Percentiles rank a stretch among this genome's conserved stretches.
These are phyloP conservation scores for Tuber brumale DNA, from an alignment of 495 filamentous ascomycete genomes.

Conservation along the genomic window DNA sequence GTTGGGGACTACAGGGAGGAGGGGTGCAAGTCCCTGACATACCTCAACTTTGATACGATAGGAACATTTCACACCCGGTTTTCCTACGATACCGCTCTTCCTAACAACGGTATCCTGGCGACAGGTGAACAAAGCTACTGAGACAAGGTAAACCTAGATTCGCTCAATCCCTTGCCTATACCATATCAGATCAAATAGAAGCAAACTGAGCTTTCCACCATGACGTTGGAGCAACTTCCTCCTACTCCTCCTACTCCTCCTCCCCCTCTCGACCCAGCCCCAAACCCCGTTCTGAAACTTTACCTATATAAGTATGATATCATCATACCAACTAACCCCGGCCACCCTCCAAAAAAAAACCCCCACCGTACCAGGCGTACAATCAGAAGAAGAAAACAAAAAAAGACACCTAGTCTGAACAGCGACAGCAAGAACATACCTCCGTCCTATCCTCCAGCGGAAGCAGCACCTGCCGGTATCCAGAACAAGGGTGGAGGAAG, in stretches of 20 bases:
- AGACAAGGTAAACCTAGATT: neutral
- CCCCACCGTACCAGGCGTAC: no score
- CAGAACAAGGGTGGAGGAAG: neutral
- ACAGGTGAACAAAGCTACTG: neutral
- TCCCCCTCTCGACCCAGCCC: neutral
- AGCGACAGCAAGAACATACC: neutral
- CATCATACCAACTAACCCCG: neutral
- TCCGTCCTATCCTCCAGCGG: neutral
- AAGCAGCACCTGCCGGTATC: neutral
- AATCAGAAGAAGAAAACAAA: neutral
- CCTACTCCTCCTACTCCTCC: neutral
- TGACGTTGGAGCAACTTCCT: neutral
- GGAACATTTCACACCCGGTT: neutral
- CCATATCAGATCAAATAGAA: neutral
- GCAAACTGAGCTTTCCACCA: neutral
- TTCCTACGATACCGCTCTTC: neutral
- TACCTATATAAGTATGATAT: neutral
- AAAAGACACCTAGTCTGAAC: neutral
- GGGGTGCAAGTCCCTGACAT: neutral
- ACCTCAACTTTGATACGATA: neutral
- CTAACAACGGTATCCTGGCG: neutral
- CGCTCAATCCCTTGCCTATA: neutral
- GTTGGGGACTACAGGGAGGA: neutral
- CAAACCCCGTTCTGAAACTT: neutral
- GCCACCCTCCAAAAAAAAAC: neutral